These are phyloP conservation scores for Rugonectria rugulosa DNA, from an alignment of 2,329 filamentous ascomycete genomes.

Conservation along the genomic window DNA sequence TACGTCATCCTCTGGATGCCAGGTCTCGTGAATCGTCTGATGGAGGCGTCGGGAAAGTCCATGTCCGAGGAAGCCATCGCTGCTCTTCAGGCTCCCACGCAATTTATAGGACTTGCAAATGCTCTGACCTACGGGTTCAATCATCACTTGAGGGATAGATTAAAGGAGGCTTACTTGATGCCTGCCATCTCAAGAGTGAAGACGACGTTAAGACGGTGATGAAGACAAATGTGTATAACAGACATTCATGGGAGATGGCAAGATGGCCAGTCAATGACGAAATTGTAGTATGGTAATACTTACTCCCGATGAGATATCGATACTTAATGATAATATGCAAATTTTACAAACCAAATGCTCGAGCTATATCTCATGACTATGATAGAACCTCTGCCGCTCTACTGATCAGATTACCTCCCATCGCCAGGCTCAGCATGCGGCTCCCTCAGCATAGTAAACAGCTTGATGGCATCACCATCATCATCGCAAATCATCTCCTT, in stretches of 20 bases:
- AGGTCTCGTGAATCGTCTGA: conserved; percentile 31
- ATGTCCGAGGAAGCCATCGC: conserved; percentile 22
- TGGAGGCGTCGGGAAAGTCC: conserved; percentile 28
- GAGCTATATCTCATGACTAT: too few relatives aligned
- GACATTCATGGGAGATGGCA: too few relatives aligned
- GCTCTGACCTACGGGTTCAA: conserved; percentile 36
- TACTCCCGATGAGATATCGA: too few relatives aligned
- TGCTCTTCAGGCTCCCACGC: conserved; percentile 30
- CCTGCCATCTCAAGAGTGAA: not conserved
- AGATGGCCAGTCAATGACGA: too few relatives aligned
- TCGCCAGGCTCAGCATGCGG: conserved; percentile 43
- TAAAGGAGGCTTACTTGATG: not conserved
- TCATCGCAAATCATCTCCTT: conserved; percentile 74
- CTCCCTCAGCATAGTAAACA: conserved; percentile 58
- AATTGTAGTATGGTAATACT: too few relatives aligned
- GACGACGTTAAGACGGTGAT: too few relatives aligned
- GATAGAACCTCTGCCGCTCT: too few relatives aligned
- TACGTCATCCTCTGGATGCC: conserved; percentile 35
- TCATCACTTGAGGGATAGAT: conserved; percentile 32
- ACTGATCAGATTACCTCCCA: conserved; percentile 4
- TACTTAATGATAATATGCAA: too few relatives aligned
- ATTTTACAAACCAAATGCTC: too few relatives aligned
- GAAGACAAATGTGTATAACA: too few relatives aligned
- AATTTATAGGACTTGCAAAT: conserved; percentile 34
- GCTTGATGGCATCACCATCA: conserved; percentile 61